Evolutionary conservation across 2,329 filamentous ascomycete genomes (phyloP), one percentile per base, ranked within the genome.

Genomic region (Chaetomiaceae sp.): DNA sequence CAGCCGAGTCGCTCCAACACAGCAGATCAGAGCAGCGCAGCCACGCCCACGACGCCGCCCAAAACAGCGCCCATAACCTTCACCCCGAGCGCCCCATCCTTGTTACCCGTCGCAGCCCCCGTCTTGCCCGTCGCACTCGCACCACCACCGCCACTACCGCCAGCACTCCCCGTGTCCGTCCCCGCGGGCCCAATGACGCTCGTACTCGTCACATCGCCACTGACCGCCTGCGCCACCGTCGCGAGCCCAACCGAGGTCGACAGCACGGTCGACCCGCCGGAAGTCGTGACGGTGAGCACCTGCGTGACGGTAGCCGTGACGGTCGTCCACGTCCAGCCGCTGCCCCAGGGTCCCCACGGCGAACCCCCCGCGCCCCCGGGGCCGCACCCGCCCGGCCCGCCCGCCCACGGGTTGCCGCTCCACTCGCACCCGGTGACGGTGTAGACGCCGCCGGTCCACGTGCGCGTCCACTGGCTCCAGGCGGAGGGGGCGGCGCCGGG

Each of bases 371-470:
- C 56, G 29, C 65, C 64, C 26, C 66, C 62, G 17, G 47, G 55
- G 38, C 64, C 65, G 59, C 62, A 68, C 4, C 65, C 65, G 49
- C 64, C 63, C 22, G 59, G 58, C 6, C 67, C 67, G 30, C 66
- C 63, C 26, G 65, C 63, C 68, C 68, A 70, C 0, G 65, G 64
- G 24, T 62, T 65, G 3, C 66, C 67, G 51, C 61, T 58, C 60
- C 66, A 71, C 22, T 64, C 60, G 50, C 68, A 71, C 2, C 68
- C 68, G 1, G 67, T 70, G 3, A 71, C 64, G 19, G 68, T 71
- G 48, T 65, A 68, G 15, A 60, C 61, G 34, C 65, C 63, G 37
- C 64, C 65, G 2, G 63, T 57, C 62, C 64, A 69, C 38, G 65
- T 68, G 36, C 53, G 55, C 6, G 61, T 60, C 32, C 22, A 24